Base-by-base conservation (phyloP, 2,329 filamentous ascomycete species). In the Diaporthe citrichinensis region DNA sequence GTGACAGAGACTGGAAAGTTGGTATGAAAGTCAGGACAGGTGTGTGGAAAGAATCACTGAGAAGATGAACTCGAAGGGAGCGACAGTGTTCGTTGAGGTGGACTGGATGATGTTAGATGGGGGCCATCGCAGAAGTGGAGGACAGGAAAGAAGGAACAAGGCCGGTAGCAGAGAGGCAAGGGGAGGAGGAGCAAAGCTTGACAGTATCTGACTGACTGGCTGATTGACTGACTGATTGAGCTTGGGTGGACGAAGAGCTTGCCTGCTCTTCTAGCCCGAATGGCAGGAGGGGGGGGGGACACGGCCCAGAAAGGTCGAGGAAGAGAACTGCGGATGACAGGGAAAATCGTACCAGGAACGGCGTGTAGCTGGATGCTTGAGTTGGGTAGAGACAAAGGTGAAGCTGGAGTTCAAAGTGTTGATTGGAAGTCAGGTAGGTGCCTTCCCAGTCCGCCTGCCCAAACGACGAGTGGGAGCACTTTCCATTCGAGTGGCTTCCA, bases 201-300 rank as follows among this genome's bases (percentile, higher is more conserved):
- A 39, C 14, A 34, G 28, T 14, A 51, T 8, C 12, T 31, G 14
- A 62, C 7, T 44, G 57, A 12, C n/a, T 41, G 51, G 17, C 46
- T 51, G 46, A n/a, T 10, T 51, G 46, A 51, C 46, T 68, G 69
- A 41, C n/a, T 71, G 71, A 62, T 44, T 73, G 44, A 31, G 58
- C 69, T 61, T 49, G 53, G 49, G 39, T 31, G 49, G 55, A 72
- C 34, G 17, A 39, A 59, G 10, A 59, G 71, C n/a, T 49, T 49
- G 25, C 41, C 15, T 15, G 28, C 65, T 68, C 28, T 31, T 20
- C n/a, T 17, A 65, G 46, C 20, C n/a, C n/a, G 4, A 36, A 31
- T 65, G 14, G 28, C 31, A 36, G 17, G 6, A 23, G 34, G 58
- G 39, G 17, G 34, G 58, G 39, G 17, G 34, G 12, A 58, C 15